A percentile compares a stretch with the other conserved stretches of the same genome.
Evolutionary conservation across 2,329 filamentous ascomycete species (phyloP).

Genomic region (Nemania serpens): DNA sequence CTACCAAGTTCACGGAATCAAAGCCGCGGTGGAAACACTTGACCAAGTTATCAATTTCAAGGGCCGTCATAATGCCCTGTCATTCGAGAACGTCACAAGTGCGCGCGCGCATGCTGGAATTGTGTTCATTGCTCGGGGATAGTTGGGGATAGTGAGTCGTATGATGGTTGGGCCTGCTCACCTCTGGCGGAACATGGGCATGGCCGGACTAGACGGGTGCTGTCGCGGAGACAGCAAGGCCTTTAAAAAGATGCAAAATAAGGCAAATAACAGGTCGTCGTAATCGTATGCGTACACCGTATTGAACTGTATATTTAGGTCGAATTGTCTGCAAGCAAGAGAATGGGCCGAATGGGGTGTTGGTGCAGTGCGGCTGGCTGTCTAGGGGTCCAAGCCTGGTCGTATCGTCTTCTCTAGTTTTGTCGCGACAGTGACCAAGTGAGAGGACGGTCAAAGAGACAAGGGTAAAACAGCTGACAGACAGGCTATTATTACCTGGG

Average conservation of each 20-base stretch:
- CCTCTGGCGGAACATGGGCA: constrained; percentile 43
- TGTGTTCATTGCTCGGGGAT: not conserved
- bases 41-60: not conserved
- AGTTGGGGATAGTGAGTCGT: not conserved
- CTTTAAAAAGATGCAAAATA: constrained; percentile 32
- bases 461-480: constrained; percentile 27
- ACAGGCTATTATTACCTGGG: constrained; percentile 4
- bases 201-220: constrained; percentile 29
- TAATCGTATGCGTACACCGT: constrained; percentile 4
- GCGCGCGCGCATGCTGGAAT: not conserved
- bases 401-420: not conserved
- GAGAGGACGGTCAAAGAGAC: constrained; percentile 1
- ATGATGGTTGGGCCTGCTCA: constrained; percentile 27
- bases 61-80: not conserved
- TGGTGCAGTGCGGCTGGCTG: constrained; percentile 25
- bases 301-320: not conserved
- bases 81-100: not conserved
- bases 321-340: not conserved
- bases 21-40: constrained; percentile 11
- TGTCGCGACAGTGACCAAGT: not conserved
- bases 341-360: constrained; percentile 3
- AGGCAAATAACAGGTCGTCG: constrained; percentile 20
- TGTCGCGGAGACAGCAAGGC: constrained; percentile 39
- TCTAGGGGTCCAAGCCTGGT: constrained; percentile 2
- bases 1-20: constrained; percentile 15